Conservation (phyloP, 805 yeast species). For the Torulaspora maleeae region DNA sequence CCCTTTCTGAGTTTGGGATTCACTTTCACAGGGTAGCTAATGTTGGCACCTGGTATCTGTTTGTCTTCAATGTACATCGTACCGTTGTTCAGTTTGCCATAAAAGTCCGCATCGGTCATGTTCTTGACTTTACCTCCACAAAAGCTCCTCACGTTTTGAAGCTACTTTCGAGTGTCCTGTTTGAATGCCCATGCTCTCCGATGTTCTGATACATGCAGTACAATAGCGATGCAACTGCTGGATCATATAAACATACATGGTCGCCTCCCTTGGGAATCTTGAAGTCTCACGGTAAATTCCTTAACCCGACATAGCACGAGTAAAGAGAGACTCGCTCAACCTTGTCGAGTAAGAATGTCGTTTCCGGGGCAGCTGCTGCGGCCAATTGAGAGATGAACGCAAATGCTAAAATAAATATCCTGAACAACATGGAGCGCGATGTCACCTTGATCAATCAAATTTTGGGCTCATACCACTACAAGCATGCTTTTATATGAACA, state of each 20-base stretch:
- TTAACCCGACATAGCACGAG: slow-evolving; percentile 3
- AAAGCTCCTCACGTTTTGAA: slow-evolving; percentile 10
- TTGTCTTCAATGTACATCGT: slow-evolving; percentile 5
- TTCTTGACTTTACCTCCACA: background rate
- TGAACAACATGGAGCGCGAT: too few relatives aligned
- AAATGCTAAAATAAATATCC: too few relatives aligned
- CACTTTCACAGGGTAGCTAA: slow-evolving; percentile 16
- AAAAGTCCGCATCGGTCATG: slow-evolving; percentile 11
- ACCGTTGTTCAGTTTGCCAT: slow-evolving; percentile 17
- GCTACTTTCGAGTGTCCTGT: slow-evolving; percentile 14
- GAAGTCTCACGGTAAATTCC: slow-evolving; percentile 2
- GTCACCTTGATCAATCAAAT: too few relatives aligned
- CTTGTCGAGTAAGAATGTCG: background rate
- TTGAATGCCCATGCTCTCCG: background rate
- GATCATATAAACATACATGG: slow-evolving; percentile 16
- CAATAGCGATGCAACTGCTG: slow-evolving; percentile 24
- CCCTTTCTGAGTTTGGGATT: slow-evolving; percentile 5
- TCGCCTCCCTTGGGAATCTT: background rate
- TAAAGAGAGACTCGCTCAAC: background rate
- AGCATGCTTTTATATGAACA: too few relatives aligned
- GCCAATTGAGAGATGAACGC: background rate
- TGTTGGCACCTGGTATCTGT: background rate
- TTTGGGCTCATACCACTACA: too few relatives aligned
- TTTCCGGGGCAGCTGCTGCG: slow-evolving; percentile 1
- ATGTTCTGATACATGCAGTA: slow-evolving; percentile 19